Evolutionary conservation across 306 rosid genomes (phyloP), one percentile per base, ranked within the genome.

Genomic region (Trifolium subterraneum): DNA sequence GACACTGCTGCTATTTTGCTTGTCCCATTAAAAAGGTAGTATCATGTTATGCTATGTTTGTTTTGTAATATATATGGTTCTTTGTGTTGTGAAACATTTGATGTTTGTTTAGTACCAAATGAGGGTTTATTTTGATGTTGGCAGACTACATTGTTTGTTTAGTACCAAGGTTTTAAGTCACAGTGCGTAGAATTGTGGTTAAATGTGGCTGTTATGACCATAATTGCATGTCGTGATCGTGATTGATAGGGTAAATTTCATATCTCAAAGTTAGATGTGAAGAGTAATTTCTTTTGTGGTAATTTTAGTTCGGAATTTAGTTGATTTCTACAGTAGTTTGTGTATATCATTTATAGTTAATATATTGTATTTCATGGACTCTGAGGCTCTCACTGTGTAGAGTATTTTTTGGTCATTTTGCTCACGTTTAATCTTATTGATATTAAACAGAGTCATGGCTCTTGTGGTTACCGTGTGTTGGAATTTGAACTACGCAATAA

Each of bases 11-110:
- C 71, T 79, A 29, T 61, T 83, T 77, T 77, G 6, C 10, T 35
- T 84, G 87, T 19, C 84, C 85, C 36, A 8, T 84, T 10, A 29
- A 10, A 50, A 7, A 35, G 83, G 87, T 84, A 72, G 16, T 23
- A 14, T 33, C 20, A 10, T 41, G 11, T 42, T 41, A 4, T 55
- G 31, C 15, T 56, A 6, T 15, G 11, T 41, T 20, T 22, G 16
- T 36, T 68, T 29, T 73, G 23, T 16, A 22, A 18, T 55, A 56
- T 55, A 4, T 12, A 8, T 55, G 31, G 39, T 20, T 56, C 18
- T 48, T 2, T 69, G 70, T 19, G n/a, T 16, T 62, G 11, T 48
- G 11, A 4, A 56, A 9, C 19, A 35, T 45, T 31, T 4, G 2
- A 50, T 25, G 22, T 39, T 73, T 47, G 29, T 38, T 72, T 56